Evolutionary conservation across 495 filamentous ascomycete genomes (phyloP), one percentile per base, ranked within the genome.

Genomic region (Aspergillus incahuasiensis): DNA sequence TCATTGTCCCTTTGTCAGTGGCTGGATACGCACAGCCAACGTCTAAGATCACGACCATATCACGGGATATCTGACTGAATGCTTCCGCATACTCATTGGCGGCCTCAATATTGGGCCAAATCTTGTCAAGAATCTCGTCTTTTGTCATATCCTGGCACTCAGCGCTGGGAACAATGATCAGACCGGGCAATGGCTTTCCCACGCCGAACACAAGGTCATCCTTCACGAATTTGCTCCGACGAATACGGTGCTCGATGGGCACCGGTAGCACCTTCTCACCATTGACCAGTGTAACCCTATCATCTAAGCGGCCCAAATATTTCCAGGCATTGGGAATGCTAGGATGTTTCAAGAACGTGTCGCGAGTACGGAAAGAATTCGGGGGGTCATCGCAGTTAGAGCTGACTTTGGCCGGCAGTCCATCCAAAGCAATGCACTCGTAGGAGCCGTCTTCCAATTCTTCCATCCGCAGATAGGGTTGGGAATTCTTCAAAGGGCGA

Each of bases 221-320:
- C 16, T 59, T 50, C 15, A 68, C 60, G n/a, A 34, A 53, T 7
- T 52, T 47, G 34, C 54, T 57, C 22, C 63, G 55, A n/a, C 62
- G 56, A 1, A 63, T 58, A 5, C 67, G 66, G 39, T 69, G 75
- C 67, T 88, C 84, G 18, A 87, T 67, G 0, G 80, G 80, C 22
- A 81, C 76, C 3, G 84, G 84, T 55, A 85, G 82, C 30, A 86
- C 85, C 54, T 88, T 87, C 67, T 86, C 84, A 0, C 84, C 84
- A n/a, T 84, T 88, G 16, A 80, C 65, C 11, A 87, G 68, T 0
- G 79, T 85, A 38, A 86, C 70, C 28, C 83, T 78, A 18, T 81
- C 76, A 56, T 86, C 84, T 2, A 79, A 71, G 42, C 84, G 72
- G 28, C 73, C 78, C 39, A 83, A 70, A 61, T 86, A 86, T 46